phyloP scores from a whole-genome alignment of 2,329 filamentous ascomycete species.

The Zymoseptoria passerinii region DNA sequence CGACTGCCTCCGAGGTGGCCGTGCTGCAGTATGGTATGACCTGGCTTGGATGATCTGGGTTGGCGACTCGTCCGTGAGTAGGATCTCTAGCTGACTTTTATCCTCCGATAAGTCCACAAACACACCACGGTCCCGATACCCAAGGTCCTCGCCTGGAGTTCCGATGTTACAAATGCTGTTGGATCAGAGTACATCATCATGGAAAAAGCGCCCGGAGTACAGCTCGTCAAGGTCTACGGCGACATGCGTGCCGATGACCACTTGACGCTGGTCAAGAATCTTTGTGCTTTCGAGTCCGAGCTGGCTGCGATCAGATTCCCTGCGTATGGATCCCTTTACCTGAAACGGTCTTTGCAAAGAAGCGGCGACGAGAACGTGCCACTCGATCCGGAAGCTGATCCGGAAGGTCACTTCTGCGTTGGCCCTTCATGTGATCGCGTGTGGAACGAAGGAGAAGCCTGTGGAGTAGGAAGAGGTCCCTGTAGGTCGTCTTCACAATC shows the following conservation, averaged over 20 bases:
- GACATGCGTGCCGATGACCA: neutral
- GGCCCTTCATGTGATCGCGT: neutral
- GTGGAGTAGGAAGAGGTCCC: neutral
- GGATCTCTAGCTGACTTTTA: neutral
- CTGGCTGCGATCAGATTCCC: constrained; percentile 2
- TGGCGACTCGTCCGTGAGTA: neutral
- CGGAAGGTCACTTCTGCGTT: neutral
- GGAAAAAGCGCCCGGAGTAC: constrained; percentile 24
- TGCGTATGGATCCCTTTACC: neutral
- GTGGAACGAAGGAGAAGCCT: neutral
- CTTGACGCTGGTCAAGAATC: constrained; percentile 2
- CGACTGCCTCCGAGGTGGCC: constrained; percentile 28
- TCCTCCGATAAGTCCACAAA: neutral
- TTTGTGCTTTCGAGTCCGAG: constrained; percentile 3
- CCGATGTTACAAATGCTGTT: constrained; percentile 6
- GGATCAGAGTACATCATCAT: constrained; percentile 23
- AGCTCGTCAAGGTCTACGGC: constrained; percentile 23
- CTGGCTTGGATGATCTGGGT: neutral
- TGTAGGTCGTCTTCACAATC: neutral
- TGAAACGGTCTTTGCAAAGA: neutral
- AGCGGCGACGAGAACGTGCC: neutral
- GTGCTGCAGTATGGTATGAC: constrained; percentile 19
- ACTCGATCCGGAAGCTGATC: neutral
- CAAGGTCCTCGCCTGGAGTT: constrained; percentile 16
- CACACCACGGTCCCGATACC: constrained; percentile 12